Evolutionary conservation across 352 stramenopile genomes (phyloP).

Genomic region (Sclerospora graminicola): DNA sequence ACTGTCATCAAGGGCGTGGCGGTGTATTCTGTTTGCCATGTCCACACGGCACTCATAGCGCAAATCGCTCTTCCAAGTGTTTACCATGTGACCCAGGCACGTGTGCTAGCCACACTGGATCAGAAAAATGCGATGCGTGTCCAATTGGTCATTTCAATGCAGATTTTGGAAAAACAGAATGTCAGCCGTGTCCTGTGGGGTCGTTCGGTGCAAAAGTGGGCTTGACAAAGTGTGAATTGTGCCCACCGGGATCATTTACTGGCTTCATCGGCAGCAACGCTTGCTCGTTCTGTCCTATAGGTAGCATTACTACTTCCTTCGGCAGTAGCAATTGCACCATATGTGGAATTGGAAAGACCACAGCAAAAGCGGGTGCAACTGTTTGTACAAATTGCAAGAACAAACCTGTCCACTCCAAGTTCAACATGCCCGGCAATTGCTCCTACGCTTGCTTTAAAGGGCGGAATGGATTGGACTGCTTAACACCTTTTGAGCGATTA

Average conservation of each 20-base stretch:
- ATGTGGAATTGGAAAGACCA: slow-evolving; percentile 73
- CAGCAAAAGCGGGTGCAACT: slow-evolving; percentile 30
- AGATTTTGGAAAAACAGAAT: slow-evolving; percentile 61
- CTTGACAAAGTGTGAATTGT: slow-evolving; percentile 46
- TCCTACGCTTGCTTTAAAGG: slow-evolving; percentile 77
- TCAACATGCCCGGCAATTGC: slow-evolving; percentile 73
- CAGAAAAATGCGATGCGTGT: slow-evolving; percentile 41
- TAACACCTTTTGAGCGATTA: slow-evolving; percentile 77
- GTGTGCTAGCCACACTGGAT: slow-evolving; percentile 36
- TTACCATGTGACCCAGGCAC: slow-evolving; percentile 57
- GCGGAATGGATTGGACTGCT: slow-evolving; percentile 61
- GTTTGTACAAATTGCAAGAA: slow-evolving; percentile 37
- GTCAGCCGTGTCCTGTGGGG: slow-evolving; percentile 45
- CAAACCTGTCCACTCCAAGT: slow-evolving; percentile 61
- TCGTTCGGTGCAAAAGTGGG: slow-evolving; percentile 36
- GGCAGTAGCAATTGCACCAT: slow-evolving; percentile 51
- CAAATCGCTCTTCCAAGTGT: slow-evolving; percentile 43
- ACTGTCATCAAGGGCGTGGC: slow-evolving; percentile 57
- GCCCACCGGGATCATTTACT: slow-evolving; percentile 45
- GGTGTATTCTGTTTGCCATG: slow-evolving; percentile 61
- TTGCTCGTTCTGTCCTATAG: slow-evolving; percentile 49
- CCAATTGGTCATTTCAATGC: slow-evolving; percentile 45
- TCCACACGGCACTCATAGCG: slow-evolving; percentile 51
- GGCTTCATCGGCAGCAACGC: slow-evolving; percentile 24
- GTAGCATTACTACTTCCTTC: slow-evolving; percentile 38